These are phyloP conservation scores for Pythium sukuiense DNA, from an alignment of 352 stramenopile genomes.

Conservation along the genomic window DNA sequence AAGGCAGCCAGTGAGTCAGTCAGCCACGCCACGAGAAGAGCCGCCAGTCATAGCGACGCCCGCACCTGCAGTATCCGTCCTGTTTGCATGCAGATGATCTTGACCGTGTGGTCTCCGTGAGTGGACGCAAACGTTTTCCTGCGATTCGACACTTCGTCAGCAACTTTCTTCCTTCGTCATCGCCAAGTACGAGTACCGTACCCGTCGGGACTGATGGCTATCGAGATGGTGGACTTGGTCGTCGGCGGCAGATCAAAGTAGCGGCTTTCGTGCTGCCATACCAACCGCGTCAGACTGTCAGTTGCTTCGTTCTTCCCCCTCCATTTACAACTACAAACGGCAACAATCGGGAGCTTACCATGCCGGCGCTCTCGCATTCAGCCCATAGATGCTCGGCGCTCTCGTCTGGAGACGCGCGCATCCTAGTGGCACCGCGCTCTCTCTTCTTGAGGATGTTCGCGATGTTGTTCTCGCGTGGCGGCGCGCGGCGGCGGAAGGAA, in stretches of 20 bases:
- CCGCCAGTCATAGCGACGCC: background rate
- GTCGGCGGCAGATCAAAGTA: conserved; percentile 86
- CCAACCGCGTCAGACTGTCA: background rate
- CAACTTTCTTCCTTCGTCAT: background rate
- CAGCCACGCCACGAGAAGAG: background rate
- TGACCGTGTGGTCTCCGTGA: conserved; percentile 98
- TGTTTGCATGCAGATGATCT: conserved; percentile 95
- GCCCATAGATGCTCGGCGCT: conserved; percentile 74
- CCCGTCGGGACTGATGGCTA: conserved; percentile 85
- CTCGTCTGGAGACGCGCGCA: conserved; percentile 49
- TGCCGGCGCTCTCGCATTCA: conserved; percentile 71
- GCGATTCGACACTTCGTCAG: background rate
- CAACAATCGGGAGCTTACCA: conserved; percentile 37
- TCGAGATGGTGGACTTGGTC: conserved; percentile 88
- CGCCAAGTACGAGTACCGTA: conserved; percentile 21
- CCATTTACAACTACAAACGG: background rate
- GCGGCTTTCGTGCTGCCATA: conserved; percentile 67
- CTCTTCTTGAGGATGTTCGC: conserved; percentile 57
- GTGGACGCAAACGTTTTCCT: conserved; percentile 95
- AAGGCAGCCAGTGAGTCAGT: background rate
- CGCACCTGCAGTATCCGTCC: conserved; percentile 77
- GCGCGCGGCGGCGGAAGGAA: conserved; percentile 67
- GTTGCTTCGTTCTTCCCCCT: background rate
- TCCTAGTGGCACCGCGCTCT: conserved; percentile 47
- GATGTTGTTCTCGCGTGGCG: conserved; percentile 60